These are phyloP conservation scores for Capsicum pubescens DNA, from an alignment of 257 asterid genomes.

Conservation along the genomic window DNA sequence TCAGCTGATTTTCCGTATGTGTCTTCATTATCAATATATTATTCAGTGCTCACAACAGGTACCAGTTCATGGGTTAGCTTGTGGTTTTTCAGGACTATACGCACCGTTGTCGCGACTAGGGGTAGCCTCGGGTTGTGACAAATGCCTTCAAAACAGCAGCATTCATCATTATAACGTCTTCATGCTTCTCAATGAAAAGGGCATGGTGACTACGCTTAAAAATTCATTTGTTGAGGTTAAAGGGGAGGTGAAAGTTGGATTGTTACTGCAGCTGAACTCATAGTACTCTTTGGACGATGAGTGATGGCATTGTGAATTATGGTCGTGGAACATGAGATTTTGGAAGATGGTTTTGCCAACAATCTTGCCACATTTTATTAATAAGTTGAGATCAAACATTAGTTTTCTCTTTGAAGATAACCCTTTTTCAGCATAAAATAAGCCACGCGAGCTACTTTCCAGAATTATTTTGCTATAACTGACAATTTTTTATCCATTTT, in stretches of 20 bases:
- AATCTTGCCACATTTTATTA: constrained; percentile 54
- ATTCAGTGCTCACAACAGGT: no score
- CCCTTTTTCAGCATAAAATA: constrained; percentile 43
- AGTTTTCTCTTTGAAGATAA: constrained; percentile 45
- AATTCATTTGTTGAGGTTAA: constrained; percentile 43
- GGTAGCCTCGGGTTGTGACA: no score
- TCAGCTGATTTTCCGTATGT: no score
- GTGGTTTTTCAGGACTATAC: no score
- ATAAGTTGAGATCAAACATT: constrained; percentile 42
- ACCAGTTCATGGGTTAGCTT: no score
- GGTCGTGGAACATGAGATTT: constrained; percentile 31
- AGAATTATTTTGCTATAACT: constrained; percentile 33
- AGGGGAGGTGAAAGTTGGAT: constrained; percentile 58
- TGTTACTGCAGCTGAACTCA: constrained; percentile 83
- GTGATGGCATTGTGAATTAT: neutral
- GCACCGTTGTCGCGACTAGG: no score
- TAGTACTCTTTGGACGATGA: constrained; percentile 46
- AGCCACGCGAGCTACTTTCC: constrained; percentile 28
- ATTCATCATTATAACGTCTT: constrained; percentile 38
- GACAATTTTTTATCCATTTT: constrained; percentile 32
- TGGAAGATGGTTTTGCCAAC: constrained; percentile 47
- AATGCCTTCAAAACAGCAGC: constrained; percentile 30
- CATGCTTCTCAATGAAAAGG: constrained; percentile 23
- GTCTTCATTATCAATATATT: no score
- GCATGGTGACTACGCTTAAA: constrained; percentile 25